These are phyloP conservation scores for Fusarium sp. DNA, from an alignment of 2,329 filamentous ascomycete genomes.

Conservation along the genomic window DNA sequence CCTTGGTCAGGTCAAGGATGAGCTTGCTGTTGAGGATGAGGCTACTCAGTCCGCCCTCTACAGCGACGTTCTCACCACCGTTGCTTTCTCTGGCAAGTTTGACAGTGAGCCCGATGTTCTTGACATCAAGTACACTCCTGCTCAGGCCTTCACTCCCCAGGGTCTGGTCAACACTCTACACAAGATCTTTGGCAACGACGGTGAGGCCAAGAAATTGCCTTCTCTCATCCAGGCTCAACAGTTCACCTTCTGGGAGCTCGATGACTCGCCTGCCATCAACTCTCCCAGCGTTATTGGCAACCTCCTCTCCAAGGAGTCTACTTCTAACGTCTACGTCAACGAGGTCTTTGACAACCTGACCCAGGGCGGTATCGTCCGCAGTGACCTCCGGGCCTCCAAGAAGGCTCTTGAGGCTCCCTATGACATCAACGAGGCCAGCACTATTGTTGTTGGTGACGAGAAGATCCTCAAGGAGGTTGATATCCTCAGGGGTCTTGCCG, in stretches of 20 bases:
- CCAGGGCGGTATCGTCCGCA: conserved; percentile 80
- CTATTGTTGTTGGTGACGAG: conserved; percentile 79
- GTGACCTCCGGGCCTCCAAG: conserved; percentile 83
- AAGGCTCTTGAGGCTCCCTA: conserved; percentile 88
- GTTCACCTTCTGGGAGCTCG: conserved; percentile 93
- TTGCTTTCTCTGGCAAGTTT: conserved; percentile 78
- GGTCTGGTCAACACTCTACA: conserved; percentile 61
- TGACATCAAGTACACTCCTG: conserved; percentile 89
- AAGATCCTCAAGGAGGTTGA: conserved; percentile 82
- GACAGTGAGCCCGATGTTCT: conserved; percentile 69
- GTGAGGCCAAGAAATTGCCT: conserved; percentile 51
- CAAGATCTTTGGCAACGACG: conserved; percentile 64
- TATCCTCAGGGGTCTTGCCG: conserved; percentile 72
- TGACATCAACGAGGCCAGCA: conserved; percentile 77
- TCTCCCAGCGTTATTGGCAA: conserved; percentile 68
- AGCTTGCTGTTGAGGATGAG: conserved; percentile 74
- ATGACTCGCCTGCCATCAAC: conserved; percentile 71
- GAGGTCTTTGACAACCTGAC: conserved; percentile 70
- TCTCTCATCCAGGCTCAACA: conserved; percentile 71
- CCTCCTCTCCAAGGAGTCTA: conserved; percentile 75
- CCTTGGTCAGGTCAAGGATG: conserved; percentile 83
- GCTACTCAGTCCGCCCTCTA: conserved; percentile 86
- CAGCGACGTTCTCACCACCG: conserved; percentile 85
- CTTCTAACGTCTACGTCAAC: conserved; percentile 66
- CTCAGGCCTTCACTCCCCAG: conserved; percentile 63